These are phyloP conservation scores for Podaxis mareebaensis DNA, from an alignment of 768 basidiomycete genomes.

Conservation along the genomic window DNA sequence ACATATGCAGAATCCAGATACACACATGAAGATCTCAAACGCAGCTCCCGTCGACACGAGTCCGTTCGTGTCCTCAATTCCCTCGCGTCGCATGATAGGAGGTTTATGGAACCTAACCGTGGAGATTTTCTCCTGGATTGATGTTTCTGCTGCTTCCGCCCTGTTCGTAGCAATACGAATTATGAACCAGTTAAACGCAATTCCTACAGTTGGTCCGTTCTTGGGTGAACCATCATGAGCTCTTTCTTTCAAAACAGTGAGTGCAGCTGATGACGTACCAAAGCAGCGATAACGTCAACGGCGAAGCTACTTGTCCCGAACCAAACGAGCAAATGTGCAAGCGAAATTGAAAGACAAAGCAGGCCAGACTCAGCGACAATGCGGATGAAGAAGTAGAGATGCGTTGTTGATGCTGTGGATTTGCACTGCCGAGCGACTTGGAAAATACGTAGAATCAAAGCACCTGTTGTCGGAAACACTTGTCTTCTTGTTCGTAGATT, in stretches of 20 bases:
- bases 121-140: not conserved
- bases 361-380: constrained; percentile 2
- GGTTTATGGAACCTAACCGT: not conserved
- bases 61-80: not conserved
- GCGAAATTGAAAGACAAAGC: not conserved
- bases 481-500: not conserved
- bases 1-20: not conserved
- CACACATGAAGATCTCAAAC: not conserved
- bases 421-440: not conserved
- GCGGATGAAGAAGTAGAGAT: not conserved
- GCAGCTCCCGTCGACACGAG: not conserved
- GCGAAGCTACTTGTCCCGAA: not conserved
- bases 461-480: not conserved
- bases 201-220: not conserved
- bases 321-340: not conserved
- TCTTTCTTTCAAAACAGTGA: not conserved
- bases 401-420: not conserved
- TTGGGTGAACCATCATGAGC: not conserved
- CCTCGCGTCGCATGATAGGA: not conserved
- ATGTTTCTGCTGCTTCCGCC: not conserved
- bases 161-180: not conserved
- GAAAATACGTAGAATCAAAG: not conserved
- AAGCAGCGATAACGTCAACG: not conserved
- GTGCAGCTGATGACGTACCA: not conserved
- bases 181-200: not conserved